Percentiles rank a stretch among this genome's conserved stretches.
phyloP scores from a whole-genome alignment of 805 yeast genomes.

The Zygosaccharomyces gambellarensis region DNA sequence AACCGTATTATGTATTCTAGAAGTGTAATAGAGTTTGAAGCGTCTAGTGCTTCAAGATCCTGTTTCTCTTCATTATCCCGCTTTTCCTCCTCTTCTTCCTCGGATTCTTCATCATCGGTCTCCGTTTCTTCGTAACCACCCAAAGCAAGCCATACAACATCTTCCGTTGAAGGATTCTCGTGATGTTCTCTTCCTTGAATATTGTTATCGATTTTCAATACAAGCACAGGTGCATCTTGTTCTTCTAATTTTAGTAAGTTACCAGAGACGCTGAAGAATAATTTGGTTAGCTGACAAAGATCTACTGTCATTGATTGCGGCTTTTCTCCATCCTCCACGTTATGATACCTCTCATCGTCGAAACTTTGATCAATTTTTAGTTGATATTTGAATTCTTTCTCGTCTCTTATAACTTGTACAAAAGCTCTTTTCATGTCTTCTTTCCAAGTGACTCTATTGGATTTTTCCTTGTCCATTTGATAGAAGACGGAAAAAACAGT shows the following conservation, averaged over 20 bases:
- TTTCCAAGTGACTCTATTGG: conserved; percentile 57
- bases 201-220: conserved; percentile 44
- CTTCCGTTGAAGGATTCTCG: conserved; percentile 23
- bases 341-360: conserved; percentile 70
- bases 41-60: conserved; percentile 26
- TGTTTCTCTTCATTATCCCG: conserved; percentile 3
- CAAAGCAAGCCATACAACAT: conserved; percentile 48
- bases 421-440: conserved; percentile 60
- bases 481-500: conserved; percentile 61
- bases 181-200: conserved; percentile 22
- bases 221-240: conserved; percentile 58
- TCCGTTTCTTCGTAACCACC: conserved; percentile 39
- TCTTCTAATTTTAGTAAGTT: conserved; percentile 58
- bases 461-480: conserved; percentile 41
- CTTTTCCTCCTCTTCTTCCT: conserved; percentile 20
- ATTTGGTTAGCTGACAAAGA: conserved; percentile 41
- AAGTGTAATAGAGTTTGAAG: conserved; percentile 43
- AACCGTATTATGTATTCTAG: conserved; percentile 61
- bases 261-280: conserved; percentile 71
- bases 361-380: conserved; percentile 52
- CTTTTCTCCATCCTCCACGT: conserved; percentile 42
- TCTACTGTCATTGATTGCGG: conserved; percentile 37
- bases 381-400: conserved; percentile 38
- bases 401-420: conserved; percentile 38
- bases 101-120: conserved; percentile 27